Base-by-base conservation (phyloP, 2,329 filamentous ascomycete species). In the Aspergillus spinulosporus region DNA sequence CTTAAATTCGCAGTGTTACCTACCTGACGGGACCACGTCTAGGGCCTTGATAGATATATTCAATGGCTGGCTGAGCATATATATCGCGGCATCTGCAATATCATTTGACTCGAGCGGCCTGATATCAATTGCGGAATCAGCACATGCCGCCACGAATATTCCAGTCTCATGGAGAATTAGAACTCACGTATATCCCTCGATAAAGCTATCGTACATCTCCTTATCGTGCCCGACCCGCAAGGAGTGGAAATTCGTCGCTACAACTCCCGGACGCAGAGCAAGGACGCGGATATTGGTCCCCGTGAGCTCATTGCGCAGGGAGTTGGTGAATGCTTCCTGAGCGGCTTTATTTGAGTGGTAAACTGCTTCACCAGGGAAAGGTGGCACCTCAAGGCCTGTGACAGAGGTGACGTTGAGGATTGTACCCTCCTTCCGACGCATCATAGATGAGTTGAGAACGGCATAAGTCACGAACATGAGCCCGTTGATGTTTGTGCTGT, bases 261-360 rank as follows among this genome's bases (percentile, higher is more conserved):
- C 78, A 12, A 75, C 72, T 0, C 79, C 80, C 0, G 79, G 79
- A 32, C 78, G 64, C 11, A 81, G 58, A 0, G 75, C 76, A 5
- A 80, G 54, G 0, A 81, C 77, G n/a, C 75, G 72, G 52, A 81
- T 78, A 58, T 80, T 74, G 0, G 77, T 79, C 2, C 72, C 76
- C 21, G 59, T 65, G 5, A 81, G 62, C 64, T 84, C 81, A n/a
- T 72, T 79, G 0, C 80, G 68, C 7, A 82, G 69, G 1, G 73
- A 72, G 53, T 82, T 80, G 0, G 76, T 77, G 58, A 83, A 81
- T 0, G 67, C 79, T 53, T 82, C 79, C 50, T 79, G 77, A 2
- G 68, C 71, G 0, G 78, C 77, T 59, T 80, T 81, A 58, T 68
- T 75, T 3, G 78, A 71, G 56, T 81, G 78, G 52, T 81, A 79